Base-by-base conservation (phyloP, 306 rosid genomes). In the Hippophae rhamnoides region DNA sequence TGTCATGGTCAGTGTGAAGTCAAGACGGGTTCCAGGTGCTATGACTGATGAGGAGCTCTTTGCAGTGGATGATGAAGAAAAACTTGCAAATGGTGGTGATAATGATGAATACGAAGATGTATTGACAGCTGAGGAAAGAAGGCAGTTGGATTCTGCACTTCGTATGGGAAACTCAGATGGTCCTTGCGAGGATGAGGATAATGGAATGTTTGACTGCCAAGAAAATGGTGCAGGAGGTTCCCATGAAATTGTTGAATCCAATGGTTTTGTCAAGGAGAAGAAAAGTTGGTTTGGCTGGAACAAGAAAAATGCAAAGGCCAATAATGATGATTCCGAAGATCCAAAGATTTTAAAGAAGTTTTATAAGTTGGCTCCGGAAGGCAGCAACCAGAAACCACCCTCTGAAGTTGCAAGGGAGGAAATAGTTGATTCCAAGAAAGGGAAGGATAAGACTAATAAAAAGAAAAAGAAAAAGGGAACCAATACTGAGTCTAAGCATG, bases 221-320 rank as follows among this genome's bases (percentile, higher is more conserved):
- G 98, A 87, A 80, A 84, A 86, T 77, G 89, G 82, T 67, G 78
- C 79, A 10, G 67, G 61, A 49, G 78, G 78, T 60, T 60, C 80
- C 54, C 49, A 65, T 72, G 96, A 85, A 65, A 90, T 81, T 41
- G 62, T 77, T 69, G 97, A 88, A 57, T 69, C 82, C 64, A 88
- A 86, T 69, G 90, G 94, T 49, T 71, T 27, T 56, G 75, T 62
- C 67, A 93, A 89, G 79, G 99, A 93, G 70, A 93, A 86, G 81
- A 93, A 93, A 81, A 72, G 95, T 81, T 93, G 97, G 99, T 84
- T 89, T 81, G 95, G 89, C 75, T 86, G 96, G 99, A 92, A 88
- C 69, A 92, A 89, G 78, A 93, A 93, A 74, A 69, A 26, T 67
- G 47, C 72, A 27, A 93, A 86, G 81, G 76, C 74, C 47, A 76